A percentile compares a stretch with the other conserved stretches of the same genome.
These are phyloP conservation scores for Fraxinus cuspidata DNA, from an alignment of 257 asterid genomes.

Conservation along the genomic window DNA sequence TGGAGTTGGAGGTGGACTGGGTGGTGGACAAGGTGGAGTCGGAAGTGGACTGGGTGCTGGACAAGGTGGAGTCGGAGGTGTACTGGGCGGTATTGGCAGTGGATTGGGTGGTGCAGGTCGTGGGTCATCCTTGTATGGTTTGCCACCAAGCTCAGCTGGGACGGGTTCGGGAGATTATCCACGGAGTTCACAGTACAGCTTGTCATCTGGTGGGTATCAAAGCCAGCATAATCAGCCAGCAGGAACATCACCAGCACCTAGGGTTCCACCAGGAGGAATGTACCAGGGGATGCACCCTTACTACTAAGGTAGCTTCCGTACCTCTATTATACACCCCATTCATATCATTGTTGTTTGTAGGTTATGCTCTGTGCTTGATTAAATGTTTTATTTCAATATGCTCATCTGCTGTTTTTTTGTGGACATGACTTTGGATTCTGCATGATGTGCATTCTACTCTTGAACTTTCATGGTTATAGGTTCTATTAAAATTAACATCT, in stretches of 20 bases:
- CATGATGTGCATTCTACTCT: conserved; percentile 18
- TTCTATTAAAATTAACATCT: conserved; percentile 1
- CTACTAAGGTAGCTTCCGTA: conserved; percentile 60
- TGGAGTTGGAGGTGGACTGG: too few relatives aligned
- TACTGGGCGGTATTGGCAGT: neutral
- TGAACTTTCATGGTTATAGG: conserved; percentile 12
- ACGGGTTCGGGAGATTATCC: conserved; percentile 55
- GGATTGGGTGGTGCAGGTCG: conserved; percentile 53
- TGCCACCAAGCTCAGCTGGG: conserved; percentile 59
- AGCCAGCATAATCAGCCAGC: conserved; percentile 58
- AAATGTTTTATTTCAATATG: conserved; percentile 20
- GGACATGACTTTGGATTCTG: neutral
- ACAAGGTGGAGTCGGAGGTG: too few relatives aligned
- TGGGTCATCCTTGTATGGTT: conserved; percentile 61
- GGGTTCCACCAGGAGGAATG: conserved; percentile 69
- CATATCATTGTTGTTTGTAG: conserved; percentile 5
- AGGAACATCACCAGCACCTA: conserved; percentile 52
- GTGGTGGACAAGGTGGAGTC: too few relatives aligned
- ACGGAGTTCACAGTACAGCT: conserved; percentile 48
- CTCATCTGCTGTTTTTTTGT: neutral
- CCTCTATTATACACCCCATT: neutral
- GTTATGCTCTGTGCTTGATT: conserved; percentile 1
- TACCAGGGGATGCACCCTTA: conserved; percentile 73
- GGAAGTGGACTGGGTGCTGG: too few relatives aligned
- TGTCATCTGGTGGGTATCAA: conserved; percentile 56